Evolutionary conservation across 2,329 filamentous ascomycete genomes (phyloP).

Genomic region (Tolypocladium cylindrosporum): DNA sequence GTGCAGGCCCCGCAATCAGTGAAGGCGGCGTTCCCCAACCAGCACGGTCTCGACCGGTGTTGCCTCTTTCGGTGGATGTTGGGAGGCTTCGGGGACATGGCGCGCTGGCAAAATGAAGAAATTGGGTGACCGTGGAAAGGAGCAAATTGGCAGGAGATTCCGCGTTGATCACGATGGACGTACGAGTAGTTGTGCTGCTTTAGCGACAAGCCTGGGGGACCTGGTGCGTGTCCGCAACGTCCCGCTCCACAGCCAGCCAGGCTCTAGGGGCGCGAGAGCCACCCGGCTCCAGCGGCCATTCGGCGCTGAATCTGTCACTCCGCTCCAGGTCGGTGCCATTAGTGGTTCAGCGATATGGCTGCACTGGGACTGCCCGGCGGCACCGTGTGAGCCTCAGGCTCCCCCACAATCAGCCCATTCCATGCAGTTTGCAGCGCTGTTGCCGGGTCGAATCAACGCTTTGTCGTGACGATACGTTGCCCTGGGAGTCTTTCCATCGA

Average conservation of each 20-base stretch:
- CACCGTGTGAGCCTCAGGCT: background rate
- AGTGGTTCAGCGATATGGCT: background rate
- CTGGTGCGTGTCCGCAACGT: background rate
- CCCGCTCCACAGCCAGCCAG: background rate
- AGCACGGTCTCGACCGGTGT: background rate
- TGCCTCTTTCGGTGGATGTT: background rate
- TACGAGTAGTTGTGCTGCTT: background rate
- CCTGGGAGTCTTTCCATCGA: background rate
- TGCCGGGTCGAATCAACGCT: background rate
- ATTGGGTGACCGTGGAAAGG: background rate
- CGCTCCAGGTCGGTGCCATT: background rate
- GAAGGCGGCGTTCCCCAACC: background rate
- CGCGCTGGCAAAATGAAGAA: background rate
- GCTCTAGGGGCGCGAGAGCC: background rate
- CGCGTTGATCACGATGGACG: background rate
- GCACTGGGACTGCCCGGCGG: background rate
- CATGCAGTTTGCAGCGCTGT: background rate
- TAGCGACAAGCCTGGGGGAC: background rate
- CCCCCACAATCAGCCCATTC: background rate
- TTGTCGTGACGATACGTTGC: background rate
- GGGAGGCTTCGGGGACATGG: background rate
- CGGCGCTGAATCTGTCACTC: background rate
- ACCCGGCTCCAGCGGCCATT: background rate
- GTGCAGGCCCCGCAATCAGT: background rate
- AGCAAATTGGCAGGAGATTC: background rate